Evolutionary conservation across 2,329 filamentous ascomycete species (phyloP), one percentile per base, ranked within the genome.

Genomic region (Diaporthe humulicola): DNA sequence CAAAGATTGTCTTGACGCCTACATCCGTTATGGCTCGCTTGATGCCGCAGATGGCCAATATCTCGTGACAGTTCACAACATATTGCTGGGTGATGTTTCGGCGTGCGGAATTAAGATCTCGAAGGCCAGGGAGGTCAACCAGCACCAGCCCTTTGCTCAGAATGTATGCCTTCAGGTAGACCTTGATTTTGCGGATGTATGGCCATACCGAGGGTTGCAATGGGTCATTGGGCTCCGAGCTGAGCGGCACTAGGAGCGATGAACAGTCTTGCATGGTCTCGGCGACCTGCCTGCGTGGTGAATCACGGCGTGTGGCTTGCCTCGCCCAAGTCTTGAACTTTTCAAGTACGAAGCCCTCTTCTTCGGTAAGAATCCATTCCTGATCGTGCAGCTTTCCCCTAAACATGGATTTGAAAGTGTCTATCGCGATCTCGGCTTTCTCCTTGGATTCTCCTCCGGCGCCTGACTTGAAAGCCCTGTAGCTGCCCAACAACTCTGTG

Each of bases 121-220:
- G 86, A 10, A 89, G 84, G 0, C 87, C 86, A 36, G 87, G 87
- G n/a, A 89, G 82, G 73, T 89, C 87, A 0, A 87, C 87, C 7
- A 89, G 81, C 4, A 88, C 78, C 0, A 89, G 81, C 0, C 87
- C 87, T 72, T 84, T 86, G 73, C 85, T 87, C 6, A 89, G 77
- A 28, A 89, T 87, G 74, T 87, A 79, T 0, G 87, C 83, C 22
- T 85, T 84, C 12, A 84, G 76, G 48, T 81, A 86, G 0, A 89
- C 85, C 67, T 86, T 88, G 33, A 87, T 82, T 74, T 85, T 87
- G 48, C 81, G 81, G 25, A 88, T 85, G 54, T 84, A 88, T 0
- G 86, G 87, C 87, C 87, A 88, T 1, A 78, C 60, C 4, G 80
- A 79, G 1, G 81, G 22, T 15, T 50, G 77, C 74, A 15, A 1